Percentiles rank a stretch among this genome's conserved stretches.
Evolutionary conservation across 768 basidiomycete species (phyloP).

Genomic region (Tulasnella sp.): DNA sequence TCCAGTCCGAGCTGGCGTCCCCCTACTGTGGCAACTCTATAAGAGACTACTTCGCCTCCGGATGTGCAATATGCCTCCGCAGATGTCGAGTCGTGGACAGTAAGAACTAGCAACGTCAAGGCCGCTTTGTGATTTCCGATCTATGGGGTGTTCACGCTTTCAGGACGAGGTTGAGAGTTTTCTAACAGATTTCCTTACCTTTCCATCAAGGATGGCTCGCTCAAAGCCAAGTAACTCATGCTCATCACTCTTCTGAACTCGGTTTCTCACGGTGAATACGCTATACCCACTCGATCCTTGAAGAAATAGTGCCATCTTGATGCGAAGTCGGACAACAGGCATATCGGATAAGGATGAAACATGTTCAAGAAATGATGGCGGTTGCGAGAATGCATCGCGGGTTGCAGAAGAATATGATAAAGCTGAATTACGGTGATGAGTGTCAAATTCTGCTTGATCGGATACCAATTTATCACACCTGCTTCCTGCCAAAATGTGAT

Average conservation of each 20-base stretch:
- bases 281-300: constrained; percentile 66
- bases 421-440: no score
- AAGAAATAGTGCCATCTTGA: constrained; percentile 62
- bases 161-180: no score
- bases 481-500: background rate
- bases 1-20: constrained; percentile 40
- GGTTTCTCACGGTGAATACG: constrained; percentile 32
- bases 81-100: constrained; percentile 56
- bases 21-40: constrained; percentile 39
- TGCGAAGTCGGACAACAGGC: constrained; percentile 44
- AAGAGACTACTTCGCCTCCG: constrained; percentile 59
- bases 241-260: constrained; percentile 32
- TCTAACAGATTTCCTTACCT: constrained; percentile 35
- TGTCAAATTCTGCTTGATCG: no score
- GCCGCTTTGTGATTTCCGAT: constrained; percentile 48
- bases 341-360: constrained; percentile 55
- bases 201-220: constrained; percentile 62
- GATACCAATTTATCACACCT: no score
- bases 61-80: constrained; percentile 80
- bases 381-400: constrained; percentile 22
- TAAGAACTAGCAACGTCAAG: constrained; percentile 51
- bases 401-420: no score
- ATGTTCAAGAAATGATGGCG: constrained; percentile 49
- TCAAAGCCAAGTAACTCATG: constrained; percentile 51
- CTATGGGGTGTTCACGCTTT: no score